Base-by-base conservation (phyloP, 148 eudicot genomes). In the Beta vulgaris region DNA sequence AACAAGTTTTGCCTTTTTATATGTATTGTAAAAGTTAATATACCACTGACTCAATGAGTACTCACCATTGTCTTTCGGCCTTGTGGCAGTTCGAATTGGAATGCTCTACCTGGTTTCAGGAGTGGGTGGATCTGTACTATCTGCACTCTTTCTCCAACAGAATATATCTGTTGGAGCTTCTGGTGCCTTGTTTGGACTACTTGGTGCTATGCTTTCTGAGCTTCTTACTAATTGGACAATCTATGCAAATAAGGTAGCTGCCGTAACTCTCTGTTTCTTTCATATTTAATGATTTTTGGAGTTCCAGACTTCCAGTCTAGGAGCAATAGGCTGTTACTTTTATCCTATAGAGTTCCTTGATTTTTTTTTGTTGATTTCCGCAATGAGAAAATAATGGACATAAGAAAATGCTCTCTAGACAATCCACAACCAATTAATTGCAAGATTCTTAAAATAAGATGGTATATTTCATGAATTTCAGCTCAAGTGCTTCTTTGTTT, bases 181-280 rank as follows among this genome's bases (percentile, higher is more conserved):
- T 39, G 98, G 98, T 77, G 97, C 97, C 65, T 82, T 93, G 59
- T 93, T 91, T 79, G 98, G 98, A 73, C 90, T 93, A 72, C 93
- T 93, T 51, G 98, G 98, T 77, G 98, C 94, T 53, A 93, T 91
- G 98, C 81, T 93, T 48, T 87, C 97, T 0, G 98, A 93, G 79
- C 88, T 93, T 28, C 75, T 91, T 34, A 88, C 90, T 12, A 93
- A 93, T 76, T 93, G 98, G 98, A 87, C 90, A 29, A 93, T 93
- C 36, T 93, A 91, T 63, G 80, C 91, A 19, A 93, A 93, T 77
- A 93, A 93, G 94, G 98, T 93, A 73, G n/a, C 57, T 4, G n/a
- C n/a, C n/a, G n/a, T n/a, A 51, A 55, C 55, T 40, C 55, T 71
- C 3, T 25, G 32, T 49, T 26, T 42, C 43, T 43, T 39, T 55